A percentile compares a stretch with the other conserved stretches of the same genome.
Evolutionary conservation across 1,284 basidiomycete genomes (phyloP).

Genomic region (Pisolithus thermaeus): DNA sequence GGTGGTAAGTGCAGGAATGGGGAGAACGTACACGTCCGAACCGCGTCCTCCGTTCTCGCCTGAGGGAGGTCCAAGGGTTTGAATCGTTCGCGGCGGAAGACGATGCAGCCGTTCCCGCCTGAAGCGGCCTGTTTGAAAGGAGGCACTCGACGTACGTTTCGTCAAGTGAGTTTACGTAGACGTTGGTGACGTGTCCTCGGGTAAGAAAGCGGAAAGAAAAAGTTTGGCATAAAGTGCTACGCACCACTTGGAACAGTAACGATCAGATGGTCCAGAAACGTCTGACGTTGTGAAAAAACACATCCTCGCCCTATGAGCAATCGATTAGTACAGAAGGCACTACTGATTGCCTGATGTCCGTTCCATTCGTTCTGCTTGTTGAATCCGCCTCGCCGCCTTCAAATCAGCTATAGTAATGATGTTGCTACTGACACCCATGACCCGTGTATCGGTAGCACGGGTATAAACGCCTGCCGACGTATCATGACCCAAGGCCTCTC

Average conservation of each 20-base stretch:
- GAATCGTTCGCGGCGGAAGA: slow-evolving; percentile 78
- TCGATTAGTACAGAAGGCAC: neutral
- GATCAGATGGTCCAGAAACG: slow-evolving; percentile 76
- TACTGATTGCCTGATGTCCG: slow-evolving; percentile 59
- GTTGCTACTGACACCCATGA: neutral
- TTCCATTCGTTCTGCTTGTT: slow-evolving; percentile 68
- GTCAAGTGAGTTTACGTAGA: no score
- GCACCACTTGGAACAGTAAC: slow-evolving; percentile 73
- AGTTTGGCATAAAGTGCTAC: slow-evolving; percentile 13
- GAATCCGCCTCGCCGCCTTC: slow-evolving; percentile 21
- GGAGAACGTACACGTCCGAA: slow-evolving; percentile 79
- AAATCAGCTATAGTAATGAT: slow-evolving; percentile 7
- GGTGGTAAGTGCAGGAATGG: slow-evolving; percentile 70
- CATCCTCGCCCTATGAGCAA: neutral
- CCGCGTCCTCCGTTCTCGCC: slow-evolving; percentile 89
- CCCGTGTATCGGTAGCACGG: neutral
- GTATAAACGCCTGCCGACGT: neutral
- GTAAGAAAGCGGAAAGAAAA: slow-evolving; percentile 4
- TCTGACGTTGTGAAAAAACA: slow-evolving; percentile 50
- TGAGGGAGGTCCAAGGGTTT: slow-evolving; percentile 79
- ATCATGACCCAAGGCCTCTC: neutral
- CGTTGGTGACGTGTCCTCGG: no score
- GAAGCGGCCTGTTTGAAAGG: slow-evolving; percentile 44
- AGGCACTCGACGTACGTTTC: neutral
- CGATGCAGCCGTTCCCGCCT: slow-evolving; percentile 80